Base-by-base conservation (phyloP, 2,329 filamentous ascomycete genomes). In the Colletotrichum costaricense region DNA sequence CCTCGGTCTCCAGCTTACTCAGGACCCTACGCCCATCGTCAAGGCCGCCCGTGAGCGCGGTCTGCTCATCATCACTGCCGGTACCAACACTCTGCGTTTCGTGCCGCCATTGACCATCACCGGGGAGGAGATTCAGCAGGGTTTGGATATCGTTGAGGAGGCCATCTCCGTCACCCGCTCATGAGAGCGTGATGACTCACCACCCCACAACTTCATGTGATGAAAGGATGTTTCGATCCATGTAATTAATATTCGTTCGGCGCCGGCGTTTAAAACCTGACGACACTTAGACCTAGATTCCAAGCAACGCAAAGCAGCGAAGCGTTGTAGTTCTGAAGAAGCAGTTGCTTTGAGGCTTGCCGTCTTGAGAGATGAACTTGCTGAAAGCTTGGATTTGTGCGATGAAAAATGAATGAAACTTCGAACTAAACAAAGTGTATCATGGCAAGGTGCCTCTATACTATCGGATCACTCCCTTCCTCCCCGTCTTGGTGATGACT, bases 81-180 rank as follows among this genome's bases (percentile, higher is more conserved):
- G 97, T 1, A 95, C 92, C 35, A 98, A 98, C 80, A 98, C 95
- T 9, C 84, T 99, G 77, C 89, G 97, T 60, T 98, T 99, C 78
- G 95, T 98, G 69, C 97, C 97, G 38, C 93, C 94, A 74, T 85
- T 99, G 79, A 91, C 92, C 6, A 93, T 99, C 71, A 93, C 90
- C 1, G 91, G 94, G 77, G 90, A 89, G 30, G 94, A 98, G 88
- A 97, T 98, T 76, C 87, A 92, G 76, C 87, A 93, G 76, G 95
- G 94, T 0, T 85, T 98, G 82, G 84, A 86, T 55, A 95, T 98
- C 66, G 81, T 98, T 73, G 93, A 92, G 76, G 88, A 94, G 77
- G 89, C 90, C 5, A 91, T 93, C 74, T 79, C 79, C 30, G 83
- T 84, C 52, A 87, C 85, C 56, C 80, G 80, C 67, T 83, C 75